These are phyloP conservation scores for Rhizopogon rudus DNA, from an alignment of 768 basidiomycete species.

Conservation along the genomic window DNA sequence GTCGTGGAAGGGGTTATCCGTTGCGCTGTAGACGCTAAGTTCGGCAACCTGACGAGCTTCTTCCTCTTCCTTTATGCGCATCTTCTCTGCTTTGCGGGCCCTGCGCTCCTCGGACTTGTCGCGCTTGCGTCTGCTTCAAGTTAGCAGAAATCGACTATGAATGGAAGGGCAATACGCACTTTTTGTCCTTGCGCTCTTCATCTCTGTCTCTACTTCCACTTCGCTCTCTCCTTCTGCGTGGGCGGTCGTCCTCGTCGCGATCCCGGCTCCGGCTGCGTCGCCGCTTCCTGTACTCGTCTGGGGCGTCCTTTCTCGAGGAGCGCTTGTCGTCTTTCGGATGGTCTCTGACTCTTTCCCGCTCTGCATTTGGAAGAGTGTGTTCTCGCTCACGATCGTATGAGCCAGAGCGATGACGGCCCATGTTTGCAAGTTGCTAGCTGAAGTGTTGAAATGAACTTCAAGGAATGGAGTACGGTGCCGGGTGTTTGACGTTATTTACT, in stretches of 20 bases:
- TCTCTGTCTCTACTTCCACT: conserved; percentile 16
- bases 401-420: conserved; percentile 44
- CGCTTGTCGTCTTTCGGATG: conserved; percentile 23
- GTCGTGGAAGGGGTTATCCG: conserved; percentile 98
- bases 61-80: conserved; percentile 75
- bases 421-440: conserved; percentile 12
- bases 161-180: conserved; percentile 30
- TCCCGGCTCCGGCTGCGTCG: conserved; percentile 27
- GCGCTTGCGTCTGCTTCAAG: conserved; percentile 59
- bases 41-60: conserved; percentile 92
- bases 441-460: background rate
- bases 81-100: conserved; percentile 86
- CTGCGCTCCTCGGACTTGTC: conserved; percentile 85
- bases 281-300: conserved; percentile 25
- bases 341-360: background rate
- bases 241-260: conserved; percentile 29
- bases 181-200: conserved; percentile 38
- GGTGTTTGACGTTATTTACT: background rate
- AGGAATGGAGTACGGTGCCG: background rate
- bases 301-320: conserved; percentile 26
- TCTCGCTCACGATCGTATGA: conserved; percentile 31
- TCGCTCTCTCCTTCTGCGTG: conserved; percentile 18
- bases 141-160: conserved; percentile 2
- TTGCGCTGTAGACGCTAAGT: conserved; percentile 92
- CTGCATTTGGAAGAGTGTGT: conserved; percentile 24